Base-by-base conservation (phyloP, 148 eudicot genomes). In the Gaultheria prostrata region DNA sequence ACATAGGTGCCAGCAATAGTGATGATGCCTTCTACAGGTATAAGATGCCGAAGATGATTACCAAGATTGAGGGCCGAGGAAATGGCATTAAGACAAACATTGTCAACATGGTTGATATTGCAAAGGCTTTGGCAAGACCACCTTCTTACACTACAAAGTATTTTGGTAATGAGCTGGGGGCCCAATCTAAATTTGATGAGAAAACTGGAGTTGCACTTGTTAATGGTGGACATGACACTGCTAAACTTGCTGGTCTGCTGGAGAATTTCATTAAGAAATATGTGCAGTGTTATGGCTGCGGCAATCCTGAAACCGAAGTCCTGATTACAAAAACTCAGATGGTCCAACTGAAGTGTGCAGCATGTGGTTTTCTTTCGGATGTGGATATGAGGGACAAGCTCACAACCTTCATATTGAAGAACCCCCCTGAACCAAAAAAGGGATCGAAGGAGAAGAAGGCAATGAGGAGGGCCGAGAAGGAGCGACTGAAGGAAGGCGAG, bases 1-100 rank as follows among this genome's bases (percentile, higher is more conserved):
- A 93, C 90, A 94, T 94, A 88, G 96, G 96, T 86, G 94, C 92
- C 59, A 86, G 91, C 56, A 93, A 94, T 85, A 92, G 92, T 2
- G 98, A 94, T 83, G 98, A 94, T 90, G 95, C 98, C 98, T 94
- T 94, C 85, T 94, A 94, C 88, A 89, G 98, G 93, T 94, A 94
- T 75, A 94, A 93, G 94, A 94, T 94, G 98, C 98, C 98, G 12
- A 90, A n/a, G 87, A 93, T 94, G 98, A 89, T 94, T 15, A 94
- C 98, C 18, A 94, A 93, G 78, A 93, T 94, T 26, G 98, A 93
- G 82, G 98, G 95, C n/a, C 88, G 95, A 73, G 98, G 98, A 56
- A 94, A 94, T 89, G 98, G 95, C 92, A 94, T 94, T 86, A 92
- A 92, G 88, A 94, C 98, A 46, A 93, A 94, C 76, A 81, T 94